These are phyloP conservation scores for Calonectria henricotiae DNA, from an alignment of 2,329 filamentous ascomycete species.

Conservation along the genomic window DNA sequence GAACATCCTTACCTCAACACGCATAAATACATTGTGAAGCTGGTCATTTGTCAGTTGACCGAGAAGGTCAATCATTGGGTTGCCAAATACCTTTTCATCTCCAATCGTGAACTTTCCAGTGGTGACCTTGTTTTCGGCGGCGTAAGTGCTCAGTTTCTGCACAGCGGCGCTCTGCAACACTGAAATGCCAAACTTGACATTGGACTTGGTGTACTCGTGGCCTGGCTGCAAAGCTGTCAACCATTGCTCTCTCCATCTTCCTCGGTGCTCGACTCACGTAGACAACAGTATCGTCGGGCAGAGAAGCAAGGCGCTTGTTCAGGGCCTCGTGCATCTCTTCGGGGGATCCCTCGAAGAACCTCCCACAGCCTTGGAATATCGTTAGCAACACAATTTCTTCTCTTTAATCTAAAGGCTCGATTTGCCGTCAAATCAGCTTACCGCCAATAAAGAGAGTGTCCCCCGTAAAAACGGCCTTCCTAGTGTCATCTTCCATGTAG, in stretches of 20 bases:
- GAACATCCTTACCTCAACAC: conserved; percentile 75
- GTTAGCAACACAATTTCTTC: conserved; percentile 30
- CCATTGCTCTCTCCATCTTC: background rate
- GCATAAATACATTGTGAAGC: conserved; percentile 98
- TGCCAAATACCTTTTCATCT: conserved; percentile 85
- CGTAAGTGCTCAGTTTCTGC: conserved; percentile 83
- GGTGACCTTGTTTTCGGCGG: conserved; percentile 86
- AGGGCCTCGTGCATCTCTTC: conserved; percentile 94
- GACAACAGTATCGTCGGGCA: conserved; percentile 93
- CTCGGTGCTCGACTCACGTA: conserved; percentile 74
- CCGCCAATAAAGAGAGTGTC: conserved; percentile 97
- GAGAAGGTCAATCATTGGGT: background rate
- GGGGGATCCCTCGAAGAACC: conserved; percentile 94
- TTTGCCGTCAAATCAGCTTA: conserved; percentile 56
- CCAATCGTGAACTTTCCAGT: conserved; percentile 97
- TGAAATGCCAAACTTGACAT: conserved; percentile 88
- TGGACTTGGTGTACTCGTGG: conserved; percentile 98
- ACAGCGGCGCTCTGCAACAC: conserved; percentile 84
- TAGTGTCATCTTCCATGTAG: conserved; percentile 85
- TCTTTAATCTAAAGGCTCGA: no score
- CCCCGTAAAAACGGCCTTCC: conserved; percentile 90
- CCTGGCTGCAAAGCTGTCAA: conserved; percentile 75
- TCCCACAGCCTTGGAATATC: conserved; percentile 80
- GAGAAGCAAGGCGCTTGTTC: conserved; percentile 84
- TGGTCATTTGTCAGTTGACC: conserved; percentile 56